Conservation (phyloP, 2,329 filamentous ascomycete species). For the Ceratocystis alfenasii region DNA sequence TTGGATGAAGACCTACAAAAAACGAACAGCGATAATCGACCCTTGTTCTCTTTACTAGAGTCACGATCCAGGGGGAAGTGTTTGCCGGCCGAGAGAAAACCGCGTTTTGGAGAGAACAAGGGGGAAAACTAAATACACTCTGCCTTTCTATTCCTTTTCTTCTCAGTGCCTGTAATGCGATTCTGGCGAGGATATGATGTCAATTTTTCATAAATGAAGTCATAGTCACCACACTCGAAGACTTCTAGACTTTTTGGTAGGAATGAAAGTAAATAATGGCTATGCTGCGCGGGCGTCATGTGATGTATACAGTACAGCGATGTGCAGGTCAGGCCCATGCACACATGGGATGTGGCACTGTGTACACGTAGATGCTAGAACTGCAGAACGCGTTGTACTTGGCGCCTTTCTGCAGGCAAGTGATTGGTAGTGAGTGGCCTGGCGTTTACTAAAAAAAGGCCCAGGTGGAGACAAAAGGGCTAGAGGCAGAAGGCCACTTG, state of each 20-base stretch:
- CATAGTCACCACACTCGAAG: background rate
- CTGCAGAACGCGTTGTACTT: background rate
- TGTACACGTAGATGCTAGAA: background rate
- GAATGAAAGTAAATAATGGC: background rate
- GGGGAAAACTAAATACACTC: background rate
- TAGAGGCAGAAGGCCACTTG: no score
- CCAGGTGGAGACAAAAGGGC: background rate
- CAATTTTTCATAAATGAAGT: background rate
- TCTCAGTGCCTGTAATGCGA: background rate
- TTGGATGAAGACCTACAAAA: background rate
- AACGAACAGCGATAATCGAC: background rate
- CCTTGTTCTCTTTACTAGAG: background rate
- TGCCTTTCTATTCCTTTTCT: background rate
- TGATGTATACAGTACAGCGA: background rate
- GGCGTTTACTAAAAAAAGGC: background rate
- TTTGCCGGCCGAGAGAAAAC: background rate
- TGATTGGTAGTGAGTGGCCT: background rate
- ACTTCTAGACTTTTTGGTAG: background rate
- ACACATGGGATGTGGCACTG: background rate
- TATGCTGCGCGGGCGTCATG: background rate
- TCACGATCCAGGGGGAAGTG: slow-evolving; percentile 3
- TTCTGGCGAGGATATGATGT: background rate
- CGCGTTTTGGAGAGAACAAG: background rate
- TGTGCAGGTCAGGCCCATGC: background rate
- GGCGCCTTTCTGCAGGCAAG: background rate